Base-by-base conservation (phyloP, 2,329 filamentous ascomycete genomes). In the Penicillium frequentans region DNA sequence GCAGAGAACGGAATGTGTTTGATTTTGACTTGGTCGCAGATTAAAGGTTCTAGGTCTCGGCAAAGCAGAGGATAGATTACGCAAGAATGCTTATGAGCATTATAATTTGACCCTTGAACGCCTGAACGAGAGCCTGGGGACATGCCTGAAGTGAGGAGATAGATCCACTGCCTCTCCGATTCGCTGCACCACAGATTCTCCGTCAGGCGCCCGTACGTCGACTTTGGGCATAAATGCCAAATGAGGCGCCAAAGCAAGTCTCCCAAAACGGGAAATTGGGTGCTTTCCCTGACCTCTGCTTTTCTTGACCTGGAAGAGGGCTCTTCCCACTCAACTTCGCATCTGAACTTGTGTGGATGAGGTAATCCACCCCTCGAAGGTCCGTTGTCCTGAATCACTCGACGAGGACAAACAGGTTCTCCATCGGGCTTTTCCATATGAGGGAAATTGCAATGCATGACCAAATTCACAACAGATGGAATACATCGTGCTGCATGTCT, bases 61-160 rank as follows among this genome's bases (percentile, higher is more conserved):
- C 31, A 64, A 59, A 37, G 63, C 52, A 54, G 64, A 73, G 37
- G 56, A 56, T 16, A 60, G 64, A 44, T 57, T 77, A n/a, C 72
- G 73, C 27, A 67, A 67, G 50, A 68, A 69, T 49, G 68, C 71
- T 31, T 73, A 69, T 54, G 61, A 69, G n/a, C 77, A 80, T 55
- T 78, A 78, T 59, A 73, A 76, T 55, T 69, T 72, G 50, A 80
- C 78, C 5, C 62, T 81, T 49, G 71, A 74, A 58, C 75, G 79
- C 60, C 63, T 81, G 27, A 81, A 81, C 61, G 77, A 80, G 60
- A 81, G 76, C 59, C 66, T 80, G 63, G 75, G 75, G 24, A 76
- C 75, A 19, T 81, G 79, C 66, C 65, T 81, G 48, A 64, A 60
- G 60, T 67, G 61, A 67, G 51, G 51, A 54, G 43, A 43, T 16